Evolutionary conservation across 768 basidiomycete genomes (phyloP), one percentile per base, ranked within the genome.

Genomic region (Antrodiella citrinella): DNA sequence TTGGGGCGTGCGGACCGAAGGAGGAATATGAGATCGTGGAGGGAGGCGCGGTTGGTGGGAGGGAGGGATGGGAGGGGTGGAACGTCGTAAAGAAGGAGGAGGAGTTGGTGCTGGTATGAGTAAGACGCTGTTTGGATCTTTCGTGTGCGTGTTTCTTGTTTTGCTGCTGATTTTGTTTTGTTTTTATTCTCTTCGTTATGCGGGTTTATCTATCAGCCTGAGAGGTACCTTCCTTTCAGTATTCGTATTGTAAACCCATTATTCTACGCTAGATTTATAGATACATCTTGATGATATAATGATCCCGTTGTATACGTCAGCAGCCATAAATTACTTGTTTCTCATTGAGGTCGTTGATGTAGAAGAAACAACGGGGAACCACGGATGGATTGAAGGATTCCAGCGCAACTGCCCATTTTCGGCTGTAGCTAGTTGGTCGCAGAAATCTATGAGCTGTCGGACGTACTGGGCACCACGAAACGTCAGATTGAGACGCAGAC

Each of bases 1-100:
- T 43, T 7, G 9, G n/a, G 7, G 15, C 30, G 7, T 35, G 30
- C 15, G 30, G n/a, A 23, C 13, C 47, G 7, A 45, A 20, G 18
- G 38, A 25, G 9, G 45, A 38, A 11, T 15, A 45, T 4, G 9
- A 44, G 23, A 47, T 51, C 13, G 18, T 13, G 10, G 50, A 45
- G 23, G 50, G 50, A 9, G 9, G 20, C 7, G 10, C 23, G n/a
- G 44, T 51, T 7, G 53, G 53, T 7, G 47, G 45, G 1, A 47
- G 53, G 25, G 53, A 54, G 4, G 53, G 53, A 4, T 54, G 53
- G 53, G 53, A 51, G 11, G 53, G 50, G 18, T 54, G 53, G 53
- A n/a, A n/a, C n/a, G n/a, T n/a, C n/a, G n/a, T n/a, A n/a, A n/a
- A n/a, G n/a, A n/a, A n/a, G n/a, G n/a, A n/a, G n/a, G n/a, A n/a